phyloP scores from a whole-genome alignment of 352 stramenopile species.

The Globisporangium yorkense region DNA sequence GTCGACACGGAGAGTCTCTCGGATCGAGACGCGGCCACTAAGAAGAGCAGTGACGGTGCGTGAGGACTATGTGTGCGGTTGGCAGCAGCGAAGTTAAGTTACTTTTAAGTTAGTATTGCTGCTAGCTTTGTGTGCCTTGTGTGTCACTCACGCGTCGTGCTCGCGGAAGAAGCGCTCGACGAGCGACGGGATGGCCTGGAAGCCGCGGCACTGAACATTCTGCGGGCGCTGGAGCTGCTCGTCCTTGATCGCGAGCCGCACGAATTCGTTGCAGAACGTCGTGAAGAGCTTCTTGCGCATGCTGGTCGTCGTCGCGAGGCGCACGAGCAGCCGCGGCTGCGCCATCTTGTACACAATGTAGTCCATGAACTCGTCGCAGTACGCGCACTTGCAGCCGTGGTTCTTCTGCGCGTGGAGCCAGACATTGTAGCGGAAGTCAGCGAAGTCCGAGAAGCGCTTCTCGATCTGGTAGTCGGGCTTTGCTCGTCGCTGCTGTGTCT shows the following conservation, averaged over 20 bases:
- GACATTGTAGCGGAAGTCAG: constrained; percentile 41
- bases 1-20: too few relatives aligned
- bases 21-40: too few relatives aligned
- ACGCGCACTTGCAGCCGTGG: constrained; percentile 29
- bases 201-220: constrained; percentile 22
- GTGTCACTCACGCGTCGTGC: constrained; percentile 4
- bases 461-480: constrained; percentile 43
- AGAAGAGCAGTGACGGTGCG: too few relatives aligned
- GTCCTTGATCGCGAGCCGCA: constrained; percentile 29
- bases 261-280: constrained; percentile 46
- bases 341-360: constrained; percentile 47
- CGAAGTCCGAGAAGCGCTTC: constrained; percentile 48
- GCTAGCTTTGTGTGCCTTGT: not conserved
- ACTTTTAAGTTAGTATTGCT: too few relatives aligned
- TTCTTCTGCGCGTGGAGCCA: constrained; percentile 41
- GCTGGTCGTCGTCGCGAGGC: constrained; percentile 27
- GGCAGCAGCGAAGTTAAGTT: too few relatives aligned
- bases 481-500: constrained; percentile 14
- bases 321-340: constrained; percentile 43
- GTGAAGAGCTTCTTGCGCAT: constrained; percentile 35
- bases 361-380: constrained; percentile 44
- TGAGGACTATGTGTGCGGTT: too few relatives aligned
- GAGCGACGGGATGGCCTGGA: constrained; percentile 35
- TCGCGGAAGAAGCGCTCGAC: constrained; percentile 40
- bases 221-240: constrained; percentile 20